Percentiles rank a stretch among this genome's conserved stretches.
phyloP scores from a whole-genome alignment of 2,329 filamentous ascomycete genomes.

The Arthrobotrys conoides region DNA sequence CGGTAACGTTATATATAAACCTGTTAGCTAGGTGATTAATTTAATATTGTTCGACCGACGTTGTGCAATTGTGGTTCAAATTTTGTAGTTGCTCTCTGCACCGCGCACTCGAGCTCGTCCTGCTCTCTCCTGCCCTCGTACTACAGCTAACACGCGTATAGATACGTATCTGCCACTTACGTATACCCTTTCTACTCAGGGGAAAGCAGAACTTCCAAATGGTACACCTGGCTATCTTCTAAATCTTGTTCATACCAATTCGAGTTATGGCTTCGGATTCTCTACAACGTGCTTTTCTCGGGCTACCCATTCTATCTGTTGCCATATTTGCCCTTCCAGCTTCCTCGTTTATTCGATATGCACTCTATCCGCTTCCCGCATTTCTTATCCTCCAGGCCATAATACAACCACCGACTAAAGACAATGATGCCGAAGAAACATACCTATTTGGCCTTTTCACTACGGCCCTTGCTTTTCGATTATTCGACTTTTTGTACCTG shows the following conservation, averaged over 20 bases:
- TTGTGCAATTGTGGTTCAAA: neutral
- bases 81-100: no score
- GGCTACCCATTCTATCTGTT: constrained; percentile 16
- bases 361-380: constrained; percentile 30
- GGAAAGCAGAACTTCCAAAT: neutral
- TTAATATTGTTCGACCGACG: neutral
- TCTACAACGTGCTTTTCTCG: constrained; percentile 37
- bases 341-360: constrained; percentile 32
- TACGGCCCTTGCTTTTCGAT: constrained; percentile 18
- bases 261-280: constrained; percentile 21
- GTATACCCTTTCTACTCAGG: neutral
- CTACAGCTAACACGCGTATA: no score
- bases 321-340: constrained; percentile 36
- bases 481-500: constrained; percentile 44
- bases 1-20: neutral
- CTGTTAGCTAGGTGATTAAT: no score
- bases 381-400: constrained; percentile 23
- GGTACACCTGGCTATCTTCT: neutral
- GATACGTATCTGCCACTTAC: neutral
- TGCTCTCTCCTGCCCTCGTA: neutral
- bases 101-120: neutral
- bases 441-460: constrained; percentile 42
- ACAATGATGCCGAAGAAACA: constrained; percentile 29
- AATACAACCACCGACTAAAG: constrained; percentile 27
- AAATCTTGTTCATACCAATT: neutral